Base-by-base conservation (phyloP, 176 grass and related monocot species). In the Raddia guianensis region DNA sequence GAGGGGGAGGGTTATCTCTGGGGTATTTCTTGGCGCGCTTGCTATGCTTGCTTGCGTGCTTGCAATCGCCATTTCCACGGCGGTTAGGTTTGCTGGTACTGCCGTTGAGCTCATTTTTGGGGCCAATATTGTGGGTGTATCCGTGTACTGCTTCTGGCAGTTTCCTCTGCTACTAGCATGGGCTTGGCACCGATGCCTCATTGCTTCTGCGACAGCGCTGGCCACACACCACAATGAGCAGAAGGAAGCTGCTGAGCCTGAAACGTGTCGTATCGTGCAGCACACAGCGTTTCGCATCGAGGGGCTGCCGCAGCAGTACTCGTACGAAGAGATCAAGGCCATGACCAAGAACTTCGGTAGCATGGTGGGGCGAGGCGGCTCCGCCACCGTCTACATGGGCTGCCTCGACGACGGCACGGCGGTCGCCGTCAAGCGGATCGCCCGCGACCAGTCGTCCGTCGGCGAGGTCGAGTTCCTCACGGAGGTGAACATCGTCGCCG, bases 351-450 rank as follows among this genome's bases (percentile, higher is more conserved):
- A 82, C 80, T 91, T 94, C 53, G 20, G 57, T 1, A 45, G 15
- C 72, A 5, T 74, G 4, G 82, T 91, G 35, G 89, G 89, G 0
- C 75, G 81, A 40, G 89, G 89, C 74, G 86, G 82, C 12, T 91
- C 89, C 6, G 92, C 59, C 54, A 55, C 84, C 0, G 89, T 91
- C n/a, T 94, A 91, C 72, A 72, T 72, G 0, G 92, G 92, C 10
- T 12, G 40, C 63, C 76, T 94, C 12, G 80, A 80, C 57, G 92
- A 91, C 75, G 92, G 83, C 71, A 78, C 92, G 4, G 27, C 35
- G 4, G 79, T 91, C 59, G 83, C 92, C 37, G 80, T 94, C 35
- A 91, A 94, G 76, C 40, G 76, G 44, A 89, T 91, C 18, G 68
- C 49, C 72, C 2, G 70, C 76, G 15, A 73, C 68, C 27, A 70